Conservation (phyloP, 2,329 filamentous ascomycete species). For the Exophiala alcalophila region DNA sequence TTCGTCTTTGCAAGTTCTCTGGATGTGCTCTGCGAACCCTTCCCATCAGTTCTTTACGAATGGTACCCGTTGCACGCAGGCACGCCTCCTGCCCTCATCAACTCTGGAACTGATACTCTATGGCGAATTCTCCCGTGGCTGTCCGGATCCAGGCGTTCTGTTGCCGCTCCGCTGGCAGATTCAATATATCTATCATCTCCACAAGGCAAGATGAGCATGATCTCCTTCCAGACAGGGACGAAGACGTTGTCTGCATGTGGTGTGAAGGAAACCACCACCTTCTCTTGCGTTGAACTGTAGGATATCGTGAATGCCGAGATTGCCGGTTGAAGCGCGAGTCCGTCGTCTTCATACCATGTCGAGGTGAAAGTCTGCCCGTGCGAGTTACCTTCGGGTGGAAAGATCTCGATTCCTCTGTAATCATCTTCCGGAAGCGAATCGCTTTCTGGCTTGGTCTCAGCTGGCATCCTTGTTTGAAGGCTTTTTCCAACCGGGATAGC, state of each 20-base stretch:
- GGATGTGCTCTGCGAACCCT: too few species aligned
- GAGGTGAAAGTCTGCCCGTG: conserved; percentile 40
- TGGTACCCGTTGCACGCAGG: conserved; percentile 10
- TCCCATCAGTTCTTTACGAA: too few species aligned
- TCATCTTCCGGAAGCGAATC: conserved; percentile 52
- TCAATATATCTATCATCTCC: conserved; percentile 48
- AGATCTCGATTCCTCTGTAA: conserved; percentile 57
- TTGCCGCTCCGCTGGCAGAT: conserved; percentile 34
- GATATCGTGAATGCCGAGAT: conserved; percentile 45
- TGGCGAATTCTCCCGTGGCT: conserved; percentile 15
- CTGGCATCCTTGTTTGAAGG: conserved; percentile 51
- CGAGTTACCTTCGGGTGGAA: conserved; percentile 48
- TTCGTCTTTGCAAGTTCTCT: too few species aligned
- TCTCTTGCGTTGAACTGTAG: conserved; percentile 46
- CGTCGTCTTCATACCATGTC: conserved; percentile 59
- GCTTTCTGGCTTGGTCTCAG: conserved; percentile 45
- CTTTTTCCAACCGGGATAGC: conserved; percentile 53
- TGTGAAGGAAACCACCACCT: conserved; percentile 45
- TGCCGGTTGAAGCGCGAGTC: conserved; percentile 46
- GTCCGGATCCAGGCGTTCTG: conserved; percentile 19
- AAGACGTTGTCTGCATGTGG: conserved; percentile 43
- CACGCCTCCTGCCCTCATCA: neutral
- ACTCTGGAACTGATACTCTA: conserved; percentile 4
- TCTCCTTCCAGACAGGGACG: conserved; percentile 48
- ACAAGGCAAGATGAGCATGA: conserved; percentile 52